phyloP scores from a whole-genome alignment of 2,329 filamentous ascomycete genomes.

The Aspergillus ochraceus region DNA sequence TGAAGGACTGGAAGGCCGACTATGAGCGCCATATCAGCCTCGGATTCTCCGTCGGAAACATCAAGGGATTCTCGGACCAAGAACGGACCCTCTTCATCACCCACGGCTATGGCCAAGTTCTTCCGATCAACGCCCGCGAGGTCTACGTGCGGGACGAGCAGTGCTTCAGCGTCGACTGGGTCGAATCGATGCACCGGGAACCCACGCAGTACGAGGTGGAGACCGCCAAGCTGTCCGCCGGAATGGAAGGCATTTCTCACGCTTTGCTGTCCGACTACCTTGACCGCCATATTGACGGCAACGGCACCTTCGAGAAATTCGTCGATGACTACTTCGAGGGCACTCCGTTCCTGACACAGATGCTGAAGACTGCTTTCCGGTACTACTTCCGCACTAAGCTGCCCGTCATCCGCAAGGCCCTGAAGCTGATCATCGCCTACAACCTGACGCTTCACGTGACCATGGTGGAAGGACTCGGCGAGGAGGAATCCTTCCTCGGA shows the following conservation, averaged over 20 bases:
- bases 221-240: slow-evolving; percentile 85
- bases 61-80: slow-evolving; percentile 74
- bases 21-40: slow-evolving; percentile 87
- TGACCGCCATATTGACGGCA: slow-evolving; percentile 89
- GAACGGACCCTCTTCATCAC: slow-evolving; percentile 83
- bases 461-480: slow-evolving; percentile 84
- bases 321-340: slow-evolving; percentile 96
- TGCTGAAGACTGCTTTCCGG: slow-evolving; percentile 92
- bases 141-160: slow-evolving; percentile 89
- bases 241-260: slow-evolving; percentile 80
- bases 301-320: slow-evolving; percentile 87
- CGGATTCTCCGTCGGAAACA: slow-evolving; percentile 89
- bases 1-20: slow-evolving; percentile 99
- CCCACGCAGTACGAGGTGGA: slow-evolving; percentile 81
- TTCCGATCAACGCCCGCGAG: slow-evolving; percentile 90
- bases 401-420: slow-evolving; percentile 87
- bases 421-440: slow-evolving; percentile 94
- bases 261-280: slow-evolving; percentile 86
- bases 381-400: slow-evolving; percentile 88
- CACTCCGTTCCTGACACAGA: slow-evolving; percentile 91
- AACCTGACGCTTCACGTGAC: slow-evolving; percentile 94
- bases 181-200: slow-evolving; percentile 74
- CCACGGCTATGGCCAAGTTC: slow-evolving; percentile 89
- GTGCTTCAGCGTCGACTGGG: slow-evolving; percentile 92
- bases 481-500: slow-evolving; percentile 74